Base-by-base conservation (phyloP, 305 asterid genomes). In the Withania somnifera region DNA sequence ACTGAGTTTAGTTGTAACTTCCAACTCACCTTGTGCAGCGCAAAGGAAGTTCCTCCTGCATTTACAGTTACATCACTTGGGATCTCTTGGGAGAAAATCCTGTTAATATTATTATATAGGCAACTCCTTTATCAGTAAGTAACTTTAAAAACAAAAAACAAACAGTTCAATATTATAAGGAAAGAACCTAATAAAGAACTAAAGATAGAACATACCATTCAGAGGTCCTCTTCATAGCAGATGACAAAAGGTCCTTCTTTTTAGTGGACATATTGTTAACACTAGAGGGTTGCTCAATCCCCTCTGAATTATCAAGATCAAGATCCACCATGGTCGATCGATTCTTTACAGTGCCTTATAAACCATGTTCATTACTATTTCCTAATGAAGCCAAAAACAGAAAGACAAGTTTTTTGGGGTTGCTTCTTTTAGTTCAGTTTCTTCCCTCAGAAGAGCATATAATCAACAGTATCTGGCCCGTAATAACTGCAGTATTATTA, bases 211-310 rank as follows among this genome's bases (percentile, higher is more conserved):
- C 82, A 34, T 82, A 95, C 98, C 98, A 95, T 77, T 95, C 98
- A 45, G 94, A 91, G 45, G 98, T 95, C 80, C 98, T 90, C 93
- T 91, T 88, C 97, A 91, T 91, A 85, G 94, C 94, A 87, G 91
- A 68, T 45, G 95, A 90, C 53, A 95, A 91, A 57, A 88, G 91
- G 47, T 93, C 92, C 77, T 90, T 90, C 82, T 90, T 91, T 87
- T 87, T 91, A 47, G 84, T 82, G 64, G 90, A 84, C 90, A 92
- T 88, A 69, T 86, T 88, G 51, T 88, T 69, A 81, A 80, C 60
- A 54, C 51, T 19, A 40, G 84, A 24, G 7, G 76, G 26, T 47
- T 68, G 56, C 63, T 79, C 78, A 63, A 58, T 83, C 47, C 82
- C 86, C 66, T 85, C 85, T 32, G 68, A 75, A 13, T 24, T 58